Evolutionary conservation across 352 stramenopile genomes (phyloP), one percentile per base, ranked within the genome.

Genomic region (Globisporangium paddicum): DNA sequence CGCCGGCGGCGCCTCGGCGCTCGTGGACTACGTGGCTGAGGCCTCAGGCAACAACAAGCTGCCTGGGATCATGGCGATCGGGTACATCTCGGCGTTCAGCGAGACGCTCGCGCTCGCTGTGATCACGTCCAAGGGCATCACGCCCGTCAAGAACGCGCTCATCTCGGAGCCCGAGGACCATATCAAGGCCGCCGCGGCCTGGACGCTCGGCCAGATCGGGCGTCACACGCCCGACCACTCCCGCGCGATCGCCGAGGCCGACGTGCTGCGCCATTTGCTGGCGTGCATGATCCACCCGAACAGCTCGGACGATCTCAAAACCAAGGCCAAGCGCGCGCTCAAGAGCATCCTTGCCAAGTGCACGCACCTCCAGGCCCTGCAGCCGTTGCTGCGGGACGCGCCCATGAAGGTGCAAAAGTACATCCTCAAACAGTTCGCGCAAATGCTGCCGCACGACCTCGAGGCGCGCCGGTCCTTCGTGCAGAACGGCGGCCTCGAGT

Each of bases 401-500:
- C 91, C 91, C 0, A 75, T 97, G 59, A 98, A 98, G 66, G 91
- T 98, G 37, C 90, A 98, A 66, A 98, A 98, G 86, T 98, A 98
- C 72, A 96, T 98, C 55, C 78, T 98, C 35, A 92, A 95, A 58
- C 94, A 98, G 68, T 98, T 98, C 68, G 93, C 93, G 18, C 87
- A 97, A 64, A 90, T 98, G 66, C 68, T 98, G 10, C 94, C 94
- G 21, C 91, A 98, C 60, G 93, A 98, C 64, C 76, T 97, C 13
- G 90, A 97, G 37, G 94, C 93, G 9, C 79, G 93, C 8, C 75
- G 92, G 4, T 93, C 88, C 9, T 98, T 98, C 62, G 92, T 98
- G 40, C 85, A 95, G 53, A 98, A 93, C 59, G 94, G 95, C 16
- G 92, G 93, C 0, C 75, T 98, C 42, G 92, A 98, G 64, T 94